Base-by-base conservation (phyloP, 306 rosid genomes). In the Sphenostylis stenocarpa region DNA sequence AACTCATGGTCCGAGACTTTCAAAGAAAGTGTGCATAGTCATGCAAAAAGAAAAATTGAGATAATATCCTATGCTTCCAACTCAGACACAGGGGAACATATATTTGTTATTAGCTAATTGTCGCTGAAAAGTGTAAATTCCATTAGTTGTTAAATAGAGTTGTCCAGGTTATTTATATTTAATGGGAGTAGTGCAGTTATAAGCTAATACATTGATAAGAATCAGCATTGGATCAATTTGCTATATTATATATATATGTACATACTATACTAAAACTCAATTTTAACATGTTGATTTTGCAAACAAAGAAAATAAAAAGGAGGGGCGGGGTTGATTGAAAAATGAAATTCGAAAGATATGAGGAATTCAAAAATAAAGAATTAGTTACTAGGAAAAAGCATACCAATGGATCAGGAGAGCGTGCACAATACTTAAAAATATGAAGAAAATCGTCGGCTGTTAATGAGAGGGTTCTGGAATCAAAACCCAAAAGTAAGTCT, bases 401-500 rank as follows among this genome's bases (percentile, higher is more conserved):
- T 91, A 93, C 98, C 94, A 93, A 58, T 48, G 98, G 96, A 88
- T 93, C 96, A 49, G 94, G 89, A 39, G 91, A 84, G 24, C 7
- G 68, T 10, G 91, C 91, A 87, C 98, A 93, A 83, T 87, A 81
- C 53, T 73, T 75, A 20, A 91, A 83, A 86, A 93, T 81, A 76
- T 55, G 20, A 77, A 86, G 71, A 77, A 93, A 93, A 87, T 88
- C 88, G 72, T 82, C 72, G 16, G 92, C 87, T 39, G 83, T 72
- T 67, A 83, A 83, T 15, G 89, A 82, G 66, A 28, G 61, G 49
- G 83, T 90, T 83, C 69, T 84, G 61, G 73, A 77, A 73, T 83
- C 86, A 47, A 91, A 86, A 71, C 75, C 88, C 63, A 49, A 65
- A 75, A 93, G 98, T 16, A 90, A 85, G 75, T 80, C 67, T 29